A percentile compares a stretch with the other conserved stretches of the same genome.
phyloP scores from a whole-genome alignment of 2,329 filamentous ascomycete genomes.

The Verticillium nubilum region DNA sequence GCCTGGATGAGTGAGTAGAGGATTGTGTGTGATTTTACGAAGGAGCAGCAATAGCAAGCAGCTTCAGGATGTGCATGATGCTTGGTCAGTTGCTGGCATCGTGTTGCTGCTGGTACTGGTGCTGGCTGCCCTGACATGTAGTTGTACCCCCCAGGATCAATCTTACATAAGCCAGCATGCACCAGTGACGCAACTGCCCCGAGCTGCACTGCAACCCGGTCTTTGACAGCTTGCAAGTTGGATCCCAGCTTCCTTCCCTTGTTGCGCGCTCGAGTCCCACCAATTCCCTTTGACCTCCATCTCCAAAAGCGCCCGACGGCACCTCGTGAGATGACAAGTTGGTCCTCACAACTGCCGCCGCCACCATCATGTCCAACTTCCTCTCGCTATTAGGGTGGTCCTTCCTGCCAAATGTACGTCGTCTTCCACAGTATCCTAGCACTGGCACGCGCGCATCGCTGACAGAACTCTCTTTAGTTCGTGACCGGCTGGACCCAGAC shows the following conservation, averaged over 20 bases:
- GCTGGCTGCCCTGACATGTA: too few species aligned
- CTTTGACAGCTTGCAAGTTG: neutral
- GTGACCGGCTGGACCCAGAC: slow-evolving; percentile 72
- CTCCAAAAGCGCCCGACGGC: neutral
- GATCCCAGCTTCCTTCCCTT: neutral
- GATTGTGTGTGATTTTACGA: too few species aligned
- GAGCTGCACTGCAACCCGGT: too few species aligned
- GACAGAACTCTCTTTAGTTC: slow-evolving; percentile 45
- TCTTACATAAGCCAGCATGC: too few species aligned
- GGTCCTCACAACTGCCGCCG: neutral
- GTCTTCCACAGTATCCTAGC: neutral
- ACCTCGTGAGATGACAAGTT: neutral
- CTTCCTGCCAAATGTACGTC: slow-evolving; percentile 47
- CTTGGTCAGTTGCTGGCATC: too few species aligned
- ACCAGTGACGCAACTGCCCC: too few species aligned
- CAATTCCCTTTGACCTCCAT: neutral
- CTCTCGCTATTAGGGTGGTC: slow-evolving; percentile 52
- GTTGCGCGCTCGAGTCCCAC: neutral
- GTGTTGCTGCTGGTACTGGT: too few species aligned
- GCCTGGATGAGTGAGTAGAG: too few species aligned
- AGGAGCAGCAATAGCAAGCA: too few species aligned
- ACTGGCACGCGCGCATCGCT: neutral
- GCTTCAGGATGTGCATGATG: too few species aligned
- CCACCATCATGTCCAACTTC: slow-evolving; percentile 39
- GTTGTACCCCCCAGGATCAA: too few species aligned